Conservation (phyloP, 805 yeast genomes). For the Yamadazyma paraphyllophila region DNA sequence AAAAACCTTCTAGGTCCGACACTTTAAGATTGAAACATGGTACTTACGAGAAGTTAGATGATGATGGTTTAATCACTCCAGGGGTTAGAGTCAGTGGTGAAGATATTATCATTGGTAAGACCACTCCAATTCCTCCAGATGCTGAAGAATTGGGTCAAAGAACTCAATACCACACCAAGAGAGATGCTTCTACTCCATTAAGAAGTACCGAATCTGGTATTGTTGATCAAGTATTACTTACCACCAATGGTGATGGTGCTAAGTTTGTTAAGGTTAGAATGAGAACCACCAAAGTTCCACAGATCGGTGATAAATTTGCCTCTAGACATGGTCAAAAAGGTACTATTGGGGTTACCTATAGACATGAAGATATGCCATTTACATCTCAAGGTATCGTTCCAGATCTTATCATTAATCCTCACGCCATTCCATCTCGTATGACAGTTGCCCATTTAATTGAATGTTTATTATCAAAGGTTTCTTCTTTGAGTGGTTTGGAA, state of each 20-base stretch:
- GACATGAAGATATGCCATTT: slow-evolving; percentile 99
- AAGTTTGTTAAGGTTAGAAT: slow-evolving; percentile 97
- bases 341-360: slow-evolving; percentile 97
- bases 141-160: slow-evolving; percentile 98
- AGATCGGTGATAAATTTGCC: slow-evolving; percentile 98
- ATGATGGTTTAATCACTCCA: slow-evolving; percentile 96
- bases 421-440: slow-evolving; percentile 99
- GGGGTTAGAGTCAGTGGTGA: slow-evolving; percentile 99
- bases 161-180: slow-evolving; percentile 95
- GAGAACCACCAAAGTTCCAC: slow-evolving; percentile 98
- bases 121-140: slow-evolving; percentile 99
- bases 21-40: slow-evolving; percentile 96
- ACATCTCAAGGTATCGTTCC: slow-evolving; percentile 95
- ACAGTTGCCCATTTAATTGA: slow-evolving; percentile 99
- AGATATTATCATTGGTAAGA: slow-evolving; percentile 97
- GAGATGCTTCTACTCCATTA: slow-evolving; percentile 97
- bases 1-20: slow-evolving; percentile 92
- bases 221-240: slow-evolving; percentile 93
- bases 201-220: slow-evolving; percentile 97
- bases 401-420: slow-evolving; percentile 96
- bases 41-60: slow-evolving; percentile 96
- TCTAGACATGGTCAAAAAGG: slow-evolving; percentile 99
- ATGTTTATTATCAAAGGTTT: slow-evolving; percentile 93
- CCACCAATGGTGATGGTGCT: slow-evolving; percentile 98
- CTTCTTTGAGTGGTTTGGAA: slow-evolving; percentile 91